Base-by-base conservation (phyloP, 2,329 filamentous ascomycete genomes). In the Exophiala spinifera region DNA sequence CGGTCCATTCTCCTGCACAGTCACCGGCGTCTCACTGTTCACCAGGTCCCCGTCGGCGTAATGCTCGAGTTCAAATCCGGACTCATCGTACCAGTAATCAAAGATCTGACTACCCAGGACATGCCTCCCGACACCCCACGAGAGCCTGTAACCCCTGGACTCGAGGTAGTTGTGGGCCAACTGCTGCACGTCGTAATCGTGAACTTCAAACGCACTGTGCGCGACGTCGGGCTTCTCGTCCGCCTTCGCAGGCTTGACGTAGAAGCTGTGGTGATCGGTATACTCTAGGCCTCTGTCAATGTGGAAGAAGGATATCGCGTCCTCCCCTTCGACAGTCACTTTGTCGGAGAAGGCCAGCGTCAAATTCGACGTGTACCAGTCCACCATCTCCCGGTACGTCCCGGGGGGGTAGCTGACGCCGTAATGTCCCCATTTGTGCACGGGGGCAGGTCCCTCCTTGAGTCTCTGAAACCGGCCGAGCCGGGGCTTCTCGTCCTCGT, bases 121-220 rank as follows among this genome's bases (percentile, higher is more conserved):
- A 71, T 89, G 86, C 46, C 86, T 70, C 0, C 86, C 86, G 0
- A 89, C 80, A 1, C 86, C 86, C 86, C 86, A 89, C 57, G 84
- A 84, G 61, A 76, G 79, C 64, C 76, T 76, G 65, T 87, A 86
- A 1, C 80, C 81, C 66, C 83, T 80, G 59, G 80, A 72, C 1
- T 74, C 74, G 56, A 89, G 70, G 82, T 84, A 88, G 63, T 86
- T 79, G 69, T 89, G 86, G 1, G 85, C 86, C 3, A 89, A 72
- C 36, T 82, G 75, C 72, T 89, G 86, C 4, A 81, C 80, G 65
- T 89, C 86, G 62, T 86, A 87, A 67, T 89, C 84, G 63, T 86
- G 81, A 2, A 86, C 84, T 69, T 89, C 86, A 60, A 85, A 89
- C 2, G 78, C 81, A 17, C 79, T 79, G 69, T 89, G 86, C 65